A percentile compares a stretch with the other conserved stretches of the same genome.
Conservation (phyloP, 805 yeast species). For the Helenozyma rhizophorensis region DNA sequence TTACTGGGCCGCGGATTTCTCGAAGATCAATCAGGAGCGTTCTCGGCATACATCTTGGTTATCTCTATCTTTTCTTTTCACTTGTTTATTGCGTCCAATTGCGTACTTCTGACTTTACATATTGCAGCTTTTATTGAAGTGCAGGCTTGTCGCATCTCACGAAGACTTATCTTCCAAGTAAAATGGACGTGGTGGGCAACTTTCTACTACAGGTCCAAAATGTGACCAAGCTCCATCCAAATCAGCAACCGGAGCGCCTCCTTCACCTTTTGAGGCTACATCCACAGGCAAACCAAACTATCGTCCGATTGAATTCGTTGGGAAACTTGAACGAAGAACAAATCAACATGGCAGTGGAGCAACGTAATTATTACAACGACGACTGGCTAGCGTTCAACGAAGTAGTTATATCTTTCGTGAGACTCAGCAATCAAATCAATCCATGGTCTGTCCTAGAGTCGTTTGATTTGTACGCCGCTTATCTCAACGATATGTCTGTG, state of each 20-base stretch:
- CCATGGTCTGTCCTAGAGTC: conserved; percentile 51
- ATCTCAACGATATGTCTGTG: conserved; percentile 43
- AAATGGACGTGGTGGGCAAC: conserved; percentile 18
- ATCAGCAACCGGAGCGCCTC: conserved; percentile 19
- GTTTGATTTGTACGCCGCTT: conserved; percentile 49
- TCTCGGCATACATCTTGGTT: too few species aligned
- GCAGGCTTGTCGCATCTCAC: too few species aligned
- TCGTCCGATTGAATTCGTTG: conserved; percentile 21
- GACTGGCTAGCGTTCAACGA: conserved; percentile 48
- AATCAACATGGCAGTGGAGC: conserved; percentile 18
- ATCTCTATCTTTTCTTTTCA: neutral
- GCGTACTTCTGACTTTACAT: conserved; percentile 10
- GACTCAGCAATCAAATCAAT: conserved; percentile 45
- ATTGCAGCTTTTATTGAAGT: too few species aligned
- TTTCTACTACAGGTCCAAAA: conserved; percentile 31
- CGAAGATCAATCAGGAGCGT: too few species aligned
- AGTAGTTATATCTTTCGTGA: conserved; percentile 42
- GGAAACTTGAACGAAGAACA: conserved; percentile 14
- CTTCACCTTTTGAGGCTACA: conserved; percentile 21
- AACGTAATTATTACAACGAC: conserved; percentile 21
- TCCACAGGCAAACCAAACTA: conserved; percentile 22
- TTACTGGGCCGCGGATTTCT: too few species aligned
- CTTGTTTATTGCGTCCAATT: neutral
- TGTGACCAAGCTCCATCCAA: conserved; percentile 15
- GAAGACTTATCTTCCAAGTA: too few species aligned